Evolutionary conservation across 805 yeast species (phyloP).

Genomic region (Sungouiella thailandica): DNA sequence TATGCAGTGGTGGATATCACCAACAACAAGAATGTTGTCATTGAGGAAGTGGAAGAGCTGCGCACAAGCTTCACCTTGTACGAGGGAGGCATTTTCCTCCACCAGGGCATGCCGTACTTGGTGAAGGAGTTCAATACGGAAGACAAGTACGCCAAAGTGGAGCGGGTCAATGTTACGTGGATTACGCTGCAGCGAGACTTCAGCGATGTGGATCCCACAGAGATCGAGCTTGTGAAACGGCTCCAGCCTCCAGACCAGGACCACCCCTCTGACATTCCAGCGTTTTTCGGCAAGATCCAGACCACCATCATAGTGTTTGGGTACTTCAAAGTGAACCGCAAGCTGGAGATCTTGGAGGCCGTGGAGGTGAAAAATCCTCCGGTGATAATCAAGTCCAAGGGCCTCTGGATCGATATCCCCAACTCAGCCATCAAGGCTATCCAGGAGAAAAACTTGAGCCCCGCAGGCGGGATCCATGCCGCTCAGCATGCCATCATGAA

Average conservation of each 20-base stretch:
- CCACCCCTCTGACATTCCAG: conserved; percentile 43
- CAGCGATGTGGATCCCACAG: conserved; percentile 86
- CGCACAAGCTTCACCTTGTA: conserved; percentile 87
- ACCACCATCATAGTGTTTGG: conserved; percentile 85
- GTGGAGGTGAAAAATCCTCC: conserved; percentile 93
- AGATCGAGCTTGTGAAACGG: conserved; percentile 60
- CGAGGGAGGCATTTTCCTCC: conserved; percentile 88
- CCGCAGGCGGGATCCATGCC: conserved; percentile 94
- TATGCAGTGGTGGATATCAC: conserved; percentile 91
- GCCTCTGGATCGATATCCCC: conserved; percentile 91
- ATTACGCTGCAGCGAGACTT: conserved; percentile 85
- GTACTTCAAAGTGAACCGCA: conserved; percentile 77
- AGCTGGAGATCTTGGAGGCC: conserved; percentile 80
- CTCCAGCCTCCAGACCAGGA: conserved; percentile 38
- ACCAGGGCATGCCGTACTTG: conserved; percentile 87
- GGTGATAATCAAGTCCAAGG: conserved; percentile 59
- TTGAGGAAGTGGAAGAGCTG: conserved; percentile 86
- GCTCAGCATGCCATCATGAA: conserved; percentile 89
- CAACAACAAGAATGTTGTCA: conserved; percentile 64
- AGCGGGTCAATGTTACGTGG: conserved; percentile 92
- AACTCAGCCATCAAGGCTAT: conserved; percentile 54
- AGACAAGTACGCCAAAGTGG: conserved; percentile 77
- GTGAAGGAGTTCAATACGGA: conserved; percentile 81
- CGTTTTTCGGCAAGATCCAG: conserved; percentile 69
- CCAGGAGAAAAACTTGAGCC: conserved; percentile 50